Evolutionary conservation across 1,139 yeast genomes (phyloP).

Genomic region (Candida tunisiensis): DNA sequence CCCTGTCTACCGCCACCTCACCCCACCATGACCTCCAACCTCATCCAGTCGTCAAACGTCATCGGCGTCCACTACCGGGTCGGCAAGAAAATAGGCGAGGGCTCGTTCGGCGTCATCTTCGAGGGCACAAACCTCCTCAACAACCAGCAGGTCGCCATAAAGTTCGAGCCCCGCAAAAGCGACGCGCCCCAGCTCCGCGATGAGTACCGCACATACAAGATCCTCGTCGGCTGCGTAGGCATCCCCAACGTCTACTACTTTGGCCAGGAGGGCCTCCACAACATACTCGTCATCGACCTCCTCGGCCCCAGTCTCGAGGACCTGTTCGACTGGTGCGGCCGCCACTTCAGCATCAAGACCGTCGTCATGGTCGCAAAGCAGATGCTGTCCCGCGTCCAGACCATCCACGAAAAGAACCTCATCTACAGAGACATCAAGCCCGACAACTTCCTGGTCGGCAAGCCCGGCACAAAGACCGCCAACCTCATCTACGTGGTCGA

Average conservation of each 20-base stretch:
- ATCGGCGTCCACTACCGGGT: slow-evolving; percentile 79
- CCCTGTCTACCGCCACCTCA: background rate
- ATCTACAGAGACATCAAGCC: slow-evolving; percentile 94
- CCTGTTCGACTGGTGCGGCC: slow-evolving; percentile 95
- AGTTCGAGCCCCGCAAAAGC: slow-evolving; percentile 81
- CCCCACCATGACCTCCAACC: background rate
- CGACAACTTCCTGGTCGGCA: slow-evolving; percentile 79
- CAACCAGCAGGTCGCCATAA: slow-evolving; percentile 59
- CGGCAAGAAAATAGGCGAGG: slow-evolving; percentile 96
- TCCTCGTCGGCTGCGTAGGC: slow-evolving; percentile 66
- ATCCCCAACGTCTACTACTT: slow-evolving; percentile 92
- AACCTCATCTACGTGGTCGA: slow-evolving; percentile 38
- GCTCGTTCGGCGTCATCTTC: slow-evolving; percentile 92
- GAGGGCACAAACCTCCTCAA: slow-evolving; percentile 85
- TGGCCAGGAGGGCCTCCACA: slow-evolving; percentile 96
- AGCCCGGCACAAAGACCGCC: slow-evolving; percentile 32
- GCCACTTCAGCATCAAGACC: slow-evolving; percentile 74
- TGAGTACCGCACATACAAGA: slow-evolving; percentile 85
- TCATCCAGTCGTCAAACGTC: slow-evolving; percentile 25
- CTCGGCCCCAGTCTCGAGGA: slow-evolving; percentile 94
- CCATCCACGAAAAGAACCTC: slow-evolving; percentile 77
- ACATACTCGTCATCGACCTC: slow-evolving; percentile 80
- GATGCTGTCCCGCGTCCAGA: slow-evolving; percentile 76
- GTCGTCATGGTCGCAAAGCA: slow-evolving; percentile 84
- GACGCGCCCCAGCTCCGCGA: slow-evolving; percentile 96